Evolutionary conservation across 345 rosid species (phyloP).

Genomic region (Aquilaria malaccensis): DNA sequence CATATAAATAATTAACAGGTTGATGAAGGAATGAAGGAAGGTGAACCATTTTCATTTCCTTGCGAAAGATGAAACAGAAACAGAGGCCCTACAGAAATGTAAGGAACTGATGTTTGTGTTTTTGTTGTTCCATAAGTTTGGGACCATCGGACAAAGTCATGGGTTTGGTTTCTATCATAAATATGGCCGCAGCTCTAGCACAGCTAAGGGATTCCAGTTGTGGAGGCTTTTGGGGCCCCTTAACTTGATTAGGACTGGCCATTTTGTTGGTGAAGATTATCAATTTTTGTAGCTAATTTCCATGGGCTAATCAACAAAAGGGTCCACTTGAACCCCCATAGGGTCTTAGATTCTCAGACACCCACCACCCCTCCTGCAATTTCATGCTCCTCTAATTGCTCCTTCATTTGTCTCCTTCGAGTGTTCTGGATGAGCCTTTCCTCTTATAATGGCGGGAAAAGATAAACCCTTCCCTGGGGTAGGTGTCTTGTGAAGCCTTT

Average conservation of each 20-base stretch:
- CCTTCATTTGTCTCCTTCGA: background rate
- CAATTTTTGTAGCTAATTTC: constrained; percentile 11
- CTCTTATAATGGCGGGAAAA: background rate
- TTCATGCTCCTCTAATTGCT: background rate
- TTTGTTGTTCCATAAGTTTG: constrained; percentile 20
- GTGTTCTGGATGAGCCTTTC: constrained; percentile 1
- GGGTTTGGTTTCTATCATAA: constrained; percentile 17
- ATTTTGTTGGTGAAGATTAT: constrained; percentile 10
- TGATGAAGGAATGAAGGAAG: background rate
- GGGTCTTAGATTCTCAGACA: too few relatives aligned
- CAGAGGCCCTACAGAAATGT: constrained; percentile 1
- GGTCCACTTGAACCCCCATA: background rate
- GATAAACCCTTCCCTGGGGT: background rate
- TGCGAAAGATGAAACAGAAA: background rate
- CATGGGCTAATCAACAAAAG: background rate
- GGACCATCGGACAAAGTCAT: constrained; percentile 23
- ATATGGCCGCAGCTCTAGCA: constrained; percentile 17
- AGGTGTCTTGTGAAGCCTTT: constrained; percentile 9
- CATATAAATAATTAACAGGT: too few relatives aligned
- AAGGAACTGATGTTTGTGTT: background rate
- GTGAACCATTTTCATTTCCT: background rate
- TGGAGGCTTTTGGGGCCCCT: constrained; percentile 9
- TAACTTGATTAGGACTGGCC: constrained; percentile 11
- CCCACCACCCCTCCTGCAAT: too few relatives aligned
- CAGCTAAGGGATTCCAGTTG: constrained; percentile 25